Evolutionary conservation across 345 rosid genomes (phyloP).

Genomic region (Syzygium aromaticum): DNA sequence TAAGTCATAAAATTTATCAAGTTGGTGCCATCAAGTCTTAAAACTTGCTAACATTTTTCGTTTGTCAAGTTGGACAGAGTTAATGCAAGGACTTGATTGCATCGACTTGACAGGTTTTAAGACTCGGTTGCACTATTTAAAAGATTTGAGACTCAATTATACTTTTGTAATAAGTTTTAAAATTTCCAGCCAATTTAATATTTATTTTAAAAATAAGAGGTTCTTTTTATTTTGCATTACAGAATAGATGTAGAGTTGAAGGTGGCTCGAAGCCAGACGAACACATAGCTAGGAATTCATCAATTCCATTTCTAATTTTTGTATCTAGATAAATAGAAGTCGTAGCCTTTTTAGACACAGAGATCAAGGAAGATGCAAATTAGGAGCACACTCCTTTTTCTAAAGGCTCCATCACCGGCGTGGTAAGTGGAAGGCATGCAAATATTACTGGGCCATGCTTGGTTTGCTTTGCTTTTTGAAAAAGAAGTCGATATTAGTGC

Average conservation of each 20-base stretch:
- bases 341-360: not conserved
- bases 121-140: no score
- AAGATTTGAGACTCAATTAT: no score
- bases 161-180: no score
- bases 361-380: not conserved
- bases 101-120: no score
- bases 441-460: slow-evolving; percentile 24
- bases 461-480: slow-evolving; percentile 6
- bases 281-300: not conserved
- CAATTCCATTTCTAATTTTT: not conserved
- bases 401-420: slow-evolving; percentile 11
- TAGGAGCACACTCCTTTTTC: not conserved
- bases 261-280: not conserved
- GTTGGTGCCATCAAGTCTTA: no score
- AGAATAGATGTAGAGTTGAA: not conserved
- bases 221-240: not conserved
- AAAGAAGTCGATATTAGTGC: slow-evolving; percentile 2
- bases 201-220: not conserved
- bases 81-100: no score
- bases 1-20: no score
- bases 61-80: no score
- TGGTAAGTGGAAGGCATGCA: slow-evolving; percentile 17
- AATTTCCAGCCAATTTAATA: no score
- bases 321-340: not conserved
- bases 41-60: no score